phyloP scores from a whole-genome alignment of 208 protist genomes.

The Crithidia sp. region DNA sequence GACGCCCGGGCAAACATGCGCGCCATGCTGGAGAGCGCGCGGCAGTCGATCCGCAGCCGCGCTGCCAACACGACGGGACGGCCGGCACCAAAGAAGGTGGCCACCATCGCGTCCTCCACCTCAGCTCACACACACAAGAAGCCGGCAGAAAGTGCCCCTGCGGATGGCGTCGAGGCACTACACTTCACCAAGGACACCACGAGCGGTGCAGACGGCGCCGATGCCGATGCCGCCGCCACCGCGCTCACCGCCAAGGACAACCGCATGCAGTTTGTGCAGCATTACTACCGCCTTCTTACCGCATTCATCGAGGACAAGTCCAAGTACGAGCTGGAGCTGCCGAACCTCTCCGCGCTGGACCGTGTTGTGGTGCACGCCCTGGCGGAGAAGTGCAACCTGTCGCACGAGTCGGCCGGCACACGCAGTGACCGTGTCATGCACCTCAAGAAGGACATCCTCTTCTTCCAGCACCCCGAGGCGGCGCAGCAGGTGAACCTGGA shows the following conservation, averaged over 20 bases:
- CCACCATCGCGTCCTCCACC: slow-evolving; percentile 6
- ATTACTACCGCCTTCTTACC: slow-evolving; percentile 71
- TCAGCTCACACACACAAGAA: slow-evolving; percentile 31
- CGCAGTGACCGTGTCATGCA: slow-evolving; percentile 60
- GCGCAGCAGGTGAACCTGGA: slow-evolving; percentile 60
- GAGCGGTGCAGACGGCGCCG: slow-evolving; percentile 1
- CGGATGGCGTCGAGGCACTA: slow-evolving; percentile 9
- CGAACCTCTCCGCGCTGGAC: slow-evolving; percentile 74
- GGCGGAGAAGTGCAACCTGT: slow-evolving; percentile 87
- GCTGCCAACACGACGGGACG: slow-evolving; percentile 27
- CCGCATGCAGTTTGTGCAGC: slow-evolving; percentile 64
- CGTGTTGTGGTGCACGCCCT: slow-evolving; percentile 79
- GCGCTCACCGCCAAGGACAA: slow-evolving; percentile 65
- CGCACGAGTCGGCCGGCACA: slow-evolving; percentile 67
- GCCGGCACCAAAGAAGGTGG: slow-evolving; percentile 1
- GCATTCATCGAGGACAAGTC: slow-evolving; percentile 81
- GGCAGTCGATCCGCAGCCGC: slow-evolving; percentile 34
- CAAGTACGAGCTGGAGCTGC: slow-evolving; percentile 74
- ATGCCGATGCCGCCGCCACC: slow-evolving; percentile 5
- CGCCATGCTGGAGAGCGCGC: slow-evolving; percentile 34
- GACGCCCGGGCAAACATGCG: slow-evolving; percentile 36
- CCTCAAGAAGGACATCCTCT: slow-evolving; percentile 87
- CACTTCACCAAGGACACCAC: slow-evolving; percentile 23
- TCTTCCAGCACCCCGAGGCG: slow-evolving; percentile 71
- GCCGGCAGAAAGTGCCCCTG: slow-evolving; percentile 36